Evolutionary conservation across 202 grass and related monocot species (phyloP).

Genomic region (Musa balbisiana): DNA sequence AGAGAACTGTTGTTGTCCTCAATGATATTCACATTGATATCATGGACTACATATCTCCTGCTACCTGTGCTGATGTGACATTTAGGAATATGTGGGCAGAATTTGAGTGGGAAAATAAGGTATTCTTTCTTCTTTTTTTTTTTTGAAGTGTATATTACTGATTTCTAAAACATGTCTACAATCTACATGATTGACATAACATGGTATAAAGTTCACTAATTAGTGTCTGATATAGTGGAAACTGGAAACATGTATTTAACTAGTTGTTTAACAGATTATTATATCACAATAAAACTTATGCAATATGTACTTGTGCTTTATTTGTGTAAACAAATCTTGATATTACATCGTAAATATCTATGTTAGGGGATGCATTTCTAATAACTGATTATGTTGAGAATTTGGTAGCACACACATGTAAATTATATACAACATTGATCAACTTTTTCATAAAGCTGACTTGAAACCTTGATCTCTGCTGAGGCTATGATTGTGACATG

Average conservation of each 20-base stretch:
- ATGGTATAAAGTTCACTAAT: not conserved
- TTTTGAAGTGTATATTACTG: not conserved
- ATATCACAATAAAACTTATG: not conserved
- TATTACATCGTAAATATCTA: not conserved
- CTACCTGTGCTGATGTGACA: constrained; percentile 58
- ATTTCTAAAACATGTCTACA: not conserved
- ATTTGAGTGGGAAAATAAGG: constrained; percentile 81
- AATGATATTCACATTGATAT: constrained; percentile 79
- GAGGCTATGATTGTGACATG: not conserved
- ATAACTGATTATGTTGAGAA: not conserved
- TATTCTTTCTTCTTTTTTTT: constrained; percentile 19
- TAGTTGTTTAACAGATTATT: not conserved
- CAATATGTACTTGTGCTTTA: not conserved
- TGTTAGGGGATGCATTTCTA: not conserved
- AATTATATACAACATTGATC: not conserved
- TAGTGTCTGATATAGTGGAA: not conserved
- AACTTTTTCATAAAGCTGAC: not conserved
- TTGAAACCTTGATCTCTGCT: not conserved
- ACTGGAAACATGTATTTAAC: not conserved
- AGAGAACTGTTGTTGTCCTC: constrained; percentile 59
- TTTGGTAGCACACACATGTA: not conserved
- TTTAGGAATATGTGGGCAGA: constrained; percentile 88
- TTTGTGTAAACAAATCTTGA: not conserved
- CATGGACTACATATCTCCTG: constrained; percentile 81
- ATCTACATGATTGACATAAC: not conserved